Evolutionary conservation across 2,329 filamentous ascomycete species (phyloP), one percentile per base, ranked within the genome.

Genomic region (Fusarium palustre): DNA sequence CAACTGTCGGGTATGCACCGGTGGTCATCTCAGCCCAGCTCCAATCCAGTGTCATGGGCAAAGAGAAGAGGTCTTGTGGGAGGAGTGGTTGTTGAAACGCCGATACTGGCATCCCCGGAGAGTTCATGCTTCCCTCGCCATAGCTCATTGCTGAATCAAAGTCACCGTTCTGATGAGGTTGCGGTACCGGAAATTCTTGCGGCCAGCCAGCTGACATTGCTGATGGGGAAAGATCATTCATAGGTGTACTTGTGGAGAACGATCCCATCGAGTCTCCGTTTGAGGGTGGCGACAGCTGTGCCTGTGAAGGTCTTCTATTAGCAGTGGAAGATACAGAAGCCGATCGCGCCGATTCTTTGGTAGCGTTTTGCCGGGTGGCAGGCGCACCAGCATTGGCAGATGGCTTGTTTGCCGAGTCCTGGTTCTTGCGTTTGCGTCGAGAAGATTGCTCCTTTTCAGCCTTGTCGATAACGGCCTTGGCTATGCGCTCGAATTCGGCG

Each of bases 21-120:
- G 88, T 87, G 33, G 86, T 89, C 84, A 90, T 89, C 77, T 90
- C 88, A 2, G 88, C 87, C 87, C 88, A 90, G 75, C 87, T 93
- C 94, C 94, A 97, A 77, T 98, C 95, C 24, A 98, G 86, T 4
- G 93, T 97, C 90, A 97, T 97, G 2, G 95, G 94, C 88, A 98
- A 90, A 78, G 95, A 92, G 89, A 96, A 99, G 28, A 98, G 81
- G 80, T 98, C 96, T 74, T 95, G 93, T 7, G 96, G 95, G 24
- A 98, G 88, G 74, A 97, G 91, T 0, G 94, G 94, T 71, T 97
- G 92, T 74, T 94, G 91, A 76, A 94, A 94, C 41, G 69, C 68
- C 10, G 75, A 76, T n/a, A 76, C 76, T 9, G 74, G 66, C 18
- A 62, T 63, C 43, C 75, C 65, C 15, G 78, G 77, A 33, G 78